These are phyloP conservation scores for Mortierella alpina DNA, from an alignment of 192 early-diverging fungal genomes.

Conservation along the genomic window DNA sequence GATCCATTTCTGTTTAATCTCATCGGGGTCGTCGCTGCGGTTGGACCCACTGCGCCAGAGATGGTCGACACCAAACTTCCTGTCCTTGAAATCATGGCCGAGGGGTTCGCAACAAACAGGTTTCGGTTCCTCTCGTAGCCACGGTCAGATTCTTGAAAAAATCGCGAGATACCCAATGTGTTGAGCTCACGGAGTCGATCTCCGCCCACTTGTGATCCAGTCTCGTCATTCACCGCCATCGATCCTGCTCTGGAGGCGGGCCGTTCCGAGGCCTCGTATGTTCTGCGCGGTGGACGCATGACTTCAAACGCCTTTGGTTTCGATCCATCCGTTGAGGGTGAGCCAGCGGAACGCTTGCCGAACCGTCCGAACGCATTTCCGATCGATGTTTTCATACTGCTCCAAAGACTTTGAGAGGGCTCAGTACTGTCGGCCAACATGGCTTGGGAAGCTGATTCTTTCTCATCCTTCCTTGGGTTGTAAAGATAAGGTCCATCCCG, in stretches of 20 bases:
- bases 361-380: conserved; percentile 13
- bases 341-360: not conserved
- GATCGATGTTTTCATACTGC: conserved; percentile 20
- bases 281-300: conserved; percentile 32
- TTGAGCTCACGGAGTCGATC: conserved; percentile 41
- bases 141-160: conserved; percentile 42
- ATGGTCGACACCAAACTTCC: conserved; percentile 43
- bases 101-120: conserved; percentile 48
- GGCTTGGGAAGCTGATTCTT: not conserved
- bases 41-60: conserved; percentile 15
- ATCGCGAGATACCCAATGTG: conserved; percentile 22
- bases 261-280: not conserved
- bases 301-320: conserved; percentile 53
- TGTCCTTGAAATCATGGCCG: conserved; percentile 43
- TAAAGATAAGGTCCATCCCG: conserved; percentile 48
- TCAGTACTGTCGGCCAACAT: not conserved
- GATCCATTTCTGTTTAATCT: conserved; percentile 21
- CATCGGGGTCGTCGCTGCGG: not conserved
- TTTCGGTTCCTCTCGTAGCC: conserved; percentile 41
- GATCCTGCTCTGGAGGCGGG: conserved; percentile 5
- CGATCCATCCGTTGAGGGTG: conserved; percentile 16
- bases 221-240: conserved; percentile 16
- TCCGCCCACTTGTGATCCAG: conserved; percentile 35
- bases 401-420: conserved; percentile 14
- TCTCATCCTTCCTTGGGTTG: conserved; percentile 8